These are phyloP conservation scores for Plantago elongata DNA, from an alignment of 257 asterid species.

Conservation along the genomic window DNA sequence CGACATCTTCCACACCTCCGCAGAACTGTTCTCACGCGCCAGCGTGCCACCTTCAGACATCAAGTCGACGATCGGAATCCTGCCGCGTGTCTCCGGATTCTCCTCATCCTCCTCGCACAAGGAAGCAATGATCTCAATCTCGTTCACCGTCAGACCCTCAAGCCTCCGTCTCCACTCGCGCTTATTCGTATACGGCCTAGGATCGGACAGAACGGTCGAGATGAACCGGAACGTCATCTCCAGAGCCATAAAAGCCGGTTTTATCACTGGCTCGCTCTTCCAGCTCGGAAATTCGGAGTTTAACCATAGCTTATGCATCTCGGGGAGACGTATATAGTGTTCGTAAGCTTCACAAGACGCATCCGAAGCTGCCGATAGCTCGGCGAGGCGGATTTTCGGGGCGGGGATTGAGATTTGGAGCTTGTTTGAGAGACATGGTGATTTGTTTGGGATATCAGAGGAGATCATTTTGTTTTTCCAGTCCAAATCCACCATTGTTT, in stretches of 20 bases:
- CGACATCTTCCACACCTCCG: constrained; percentile 81
- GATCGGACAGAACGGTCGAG: constrained; percentile 64
- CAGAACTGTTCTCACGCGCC: constrained; percentile 60
- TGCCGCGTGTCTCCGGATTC: constrained; percentile 45
- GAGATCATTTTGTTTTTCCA: constrained; percentile 68
- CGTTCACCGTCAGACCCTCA: constrained; percentile 47
- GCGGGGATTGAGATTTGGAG: constrained; percentile 61
- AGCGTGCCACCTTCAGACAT: constrained; percentile 35
- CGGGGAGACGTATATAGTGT: constrained; percentile 60
- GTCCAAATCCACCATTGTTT: constrained; percentile 78
- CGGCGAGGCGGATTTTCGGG: constrained; percentile 35
- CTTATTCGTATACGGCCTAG: constrained; percentile 57
- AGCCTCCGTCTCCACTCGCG: constrained; percentile 77
- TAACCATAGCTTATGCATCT: constrained; percentile 60
- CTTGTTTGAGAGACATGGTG: constrained; percentile 60
- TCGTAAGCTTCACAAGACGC: constrained; percentile 73
- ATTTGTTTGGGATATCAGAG: constrained; percentile 48
- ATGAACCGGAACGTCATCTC: constrained; percentile 80
- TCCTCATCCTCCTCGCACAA: constrained; percentile 69
- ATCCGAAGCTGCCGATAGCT: constrained; percentile 67
- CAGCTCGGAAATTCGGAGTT: constrained; percentile 56
- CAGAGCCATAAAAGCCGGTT: constrained; percentile 66
- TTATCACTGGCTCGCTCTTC: constrained; percentile 53
- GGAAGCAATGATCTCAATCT: constrained; percentile 57
- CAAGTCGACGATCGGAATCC: constrained; percentile 62